Base-by-base conservation (phyloP, 208 protist species). In the Vickermania spadyakhi region DNA sequence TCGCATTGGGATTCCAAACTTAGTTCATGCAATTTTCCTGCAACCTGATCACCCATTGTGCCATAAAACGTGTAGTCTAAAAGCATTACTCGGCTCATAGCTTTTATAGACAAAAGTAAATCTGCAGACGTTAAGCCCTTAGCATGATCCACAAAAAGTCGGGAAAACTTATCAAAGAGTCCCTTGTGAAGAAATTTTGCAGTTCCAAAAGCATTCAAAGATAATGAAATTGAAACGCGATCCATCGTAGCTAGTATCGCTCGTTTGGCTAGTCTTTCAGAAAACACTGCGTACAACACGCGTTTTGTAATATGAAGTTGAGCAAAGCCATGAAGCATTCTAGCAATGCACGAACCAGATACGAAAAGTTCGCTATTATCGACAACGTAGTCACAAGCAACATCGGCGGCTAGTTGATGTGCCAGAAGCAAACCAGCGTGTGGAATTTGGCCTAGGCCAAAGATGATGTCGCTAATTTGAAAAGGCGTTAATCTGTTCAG, bases 301-400 rank as follows among this genome's bases (percentile, higher is more conserved):
- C 88, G 73, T 52, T 85, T 85, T 13, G 77, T 90, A 68, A 75
- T 81, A 50, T 86, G 79, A 56, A 91, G 73, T 41, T 69, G 76
- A n/a, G 84, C 68, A 53, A 94, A 86, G 22, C 88, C 88, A 54
- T 80, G 70, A 14, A 94, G 63, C 36, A 94, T 45, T n/a, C 58
- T 23, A 0, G 77, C 72, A 42, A 94, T 79, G 31, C 84, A 77
- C 2, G 23, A 65, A 0, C 77, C 84, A 53, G 70, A 75, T 30
- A 68, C 79, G 64, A 94, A 86, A 14, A 89, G 63, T 50, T 88
- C 57, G 25, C 72, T 70, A 51, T 86, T 65, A 56, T 94, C 83
- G 23, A 94, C 64, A 11, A 66, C 81, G 58, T 91, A 90, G 60
- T 89, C 84, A 3, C 79, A 79, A 5, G 76, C 64, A 3, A 56